phyloP scores from a whole-genome alignment of 257 asterid species.

The Penstemon davidsonii region DNA sequence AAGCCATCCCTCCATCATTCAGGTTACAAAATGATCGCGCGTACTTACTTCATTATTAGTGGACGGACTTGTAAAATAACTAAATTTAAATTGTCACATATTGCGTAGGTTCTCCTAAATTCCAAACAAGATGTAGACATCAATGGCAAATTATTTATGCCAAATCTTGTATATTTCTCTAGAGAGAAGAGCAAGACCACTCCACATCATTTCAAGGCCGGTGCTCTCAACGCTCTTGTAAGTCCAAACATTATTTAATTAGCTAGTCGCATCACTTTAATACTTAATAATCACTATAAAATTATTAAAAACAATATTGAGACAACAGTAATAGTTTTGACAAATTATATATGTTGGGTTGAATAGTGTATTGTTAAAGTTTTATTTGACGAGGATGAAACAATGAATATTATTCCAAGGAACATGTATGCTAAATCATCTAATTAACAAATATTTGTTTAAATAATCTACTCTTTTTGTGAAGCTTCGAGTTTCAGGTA shows the following conservation, averaged over 20 bases:
- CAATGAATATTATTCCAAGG: too few relatives aligned
- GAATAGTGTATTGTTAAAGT: too few relatives aligned
- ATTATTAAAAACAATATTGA: too few relatives aligned
- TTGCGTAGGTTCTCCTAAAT: constrained; percentile 43
- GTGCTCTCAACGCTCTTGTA: constrained; percentile 80
- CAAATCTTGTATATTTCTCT: constrained; percentile 65
- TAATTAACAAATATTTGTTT: too few relatives aligned
- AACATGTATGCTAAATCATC: too few relatives aligned
- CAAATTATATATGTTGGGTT: neutral
- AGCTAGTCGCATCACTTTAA: neutral
- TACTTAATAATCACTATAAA: neutral
- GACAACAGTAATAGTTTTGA: too few relatives aligned
- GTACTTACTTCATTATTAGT: too few relatives aligned
- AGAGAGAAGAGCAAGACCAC: constrained; percentile 51
- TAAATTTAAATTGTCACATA: too few relatives aligned
- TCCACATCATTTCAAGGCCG: constrained; percentile 74
- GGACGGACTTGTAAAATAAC: too few relatives aligned
- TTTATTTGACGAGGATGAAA: too few relatives aligned
- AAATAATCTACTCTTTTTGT: neutral
- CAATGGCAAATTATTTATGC: constrained; percentile 39
- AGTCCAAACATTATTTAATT: neutral
- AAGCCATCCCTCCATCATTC: constrained; percentile 49
- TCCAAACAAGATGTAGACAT: constrained; percentile 39
- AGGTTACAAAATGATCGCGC: constrained; percentile 24
- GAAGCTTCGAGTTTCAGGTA: constrained; percentile 73